These are phyloP conservation scores for Silene latifolia DNA, from an alignment of 148 eudicot species.

Conservation along the genomic window DNA sequence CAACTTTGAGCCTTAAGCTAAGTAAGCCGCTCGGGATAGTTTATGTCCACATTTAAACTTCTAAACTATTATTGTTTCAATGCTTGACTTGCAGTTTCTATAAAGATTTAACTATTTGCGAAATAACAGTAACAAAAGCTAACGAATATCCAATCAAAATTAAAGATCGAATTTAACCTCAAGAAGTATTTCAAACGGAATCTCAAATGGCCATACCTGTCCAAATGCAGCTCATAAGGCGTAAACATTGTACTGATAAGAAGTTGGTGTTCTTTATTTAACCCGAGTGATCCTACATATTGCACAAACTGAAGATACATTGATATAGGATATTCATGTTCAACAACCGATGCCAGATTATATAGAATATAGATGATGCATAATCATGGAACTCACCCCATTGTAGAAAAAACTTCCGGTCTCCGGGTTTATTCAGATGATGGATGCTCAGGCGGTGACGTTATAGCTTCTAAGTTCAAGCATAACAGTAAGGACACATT, in stretches of 20 bases:
- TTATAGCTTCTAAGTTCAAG: neutral
- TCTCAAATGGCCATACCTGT: neutral
- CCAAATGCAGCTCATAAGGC: neutral
- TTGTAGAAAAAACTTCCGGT: neutral
- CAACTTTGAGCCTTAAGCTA: too few relatives aligned
- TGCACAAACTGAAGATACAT: constrained; percentile 1
- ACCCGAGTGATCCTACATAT: constrained; percentile 4
- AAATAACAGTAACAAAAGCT: neutral
- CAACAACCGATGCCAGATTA: neutral
- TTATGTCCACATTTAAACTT: too few relatives aligned
- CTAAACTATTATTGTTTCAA: too few relatives aligned
- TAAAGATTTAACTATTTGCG: too few relatives aligned
- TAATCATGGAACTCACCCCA: neutral
- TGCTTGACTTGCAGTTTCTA: too few relatives aligned
- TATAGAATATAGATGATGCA: too few relatives aligned
- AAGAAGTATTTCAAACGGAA: neutral
- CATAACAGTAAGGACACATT: constrained; percentile 1
- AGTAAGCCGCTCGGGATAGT: too few relatives aligned
- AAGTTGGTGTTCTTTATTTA: neutral
- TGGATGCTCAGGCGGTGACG: neutral
- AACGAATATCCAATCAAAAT: neutral
- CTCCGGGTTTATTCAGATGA: neutral
- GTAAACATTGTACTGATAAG: neutral
- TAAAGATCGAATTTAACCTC: neutral
- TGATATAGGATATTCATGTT: neutral